phyloP scores from a whole-genome alignment of 1,284 basidiomycete genomes.

The Exobasidium rhododendri region DNA sequence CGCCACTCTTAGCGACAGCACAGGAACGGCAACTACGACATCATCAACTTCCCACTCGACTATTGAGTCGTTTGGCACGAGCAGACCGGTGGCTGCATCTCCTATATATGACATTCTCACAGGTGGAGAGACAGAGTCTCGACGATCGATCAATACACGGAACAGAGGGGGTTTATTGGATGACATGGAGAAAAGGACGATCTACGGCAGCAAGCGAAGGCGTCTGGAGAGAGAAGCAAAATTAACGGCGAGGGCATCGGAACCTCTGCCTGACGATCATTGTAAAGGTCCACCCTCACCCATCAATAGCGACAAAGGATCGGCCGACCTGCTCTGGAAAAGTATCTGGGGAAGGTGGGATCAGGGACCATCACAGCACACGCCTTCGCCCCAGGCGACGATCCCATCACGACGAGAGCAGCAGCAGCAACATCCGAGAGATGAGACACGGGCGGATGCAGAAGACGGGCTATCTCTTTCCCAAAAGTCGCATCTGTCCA shows the following conservation, averaged over 20 bases:
- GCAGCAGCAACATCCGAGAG: too few relatives aligned
- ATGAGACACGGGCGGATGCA: too few relatives aligned
- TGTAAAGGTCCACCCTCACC: too few relatives aligned
- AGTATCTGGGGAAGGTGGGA: neutral
- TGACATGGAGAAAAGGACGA: neutral
- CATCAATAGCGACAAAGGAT: neutral
- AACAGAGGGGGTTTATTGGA: too few relatives aligned
- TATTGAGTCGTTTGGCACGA: neutral
- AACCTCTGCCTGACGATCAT: neutral
- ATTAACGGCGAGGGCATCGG: neutral
- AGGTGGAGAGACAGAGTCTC: too few relatives aligned
- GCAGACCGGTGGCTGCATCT: too few relatives aligned
- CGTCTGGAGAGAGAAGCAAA: constrained; percentile 1
- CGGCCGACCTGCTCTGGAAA: neutral
- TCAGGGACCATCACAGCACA: too few relatives aligned
- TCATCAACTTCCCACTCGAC: neutral
- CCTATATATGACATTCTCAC: too few relatives aligned
- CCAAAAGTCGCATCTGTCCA: neutral
- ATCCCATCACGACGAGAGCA: too few relatives aligned
- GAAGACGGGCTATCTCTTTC: too few relatives aligned
- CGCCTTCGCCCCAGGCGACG: too few relatives aligned
- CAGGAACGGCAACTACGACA: neutral
- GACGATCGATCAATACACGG: too few relatives aligned
- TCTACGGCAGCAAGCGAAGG: constrained; percentile 1
- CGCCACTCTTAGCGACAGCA: neutral